These are phyloP conservation scores for Eutrema yunnanense DNA, from an alignment of 345 rosid genomes.

Conservation along the genomic window DNA sequence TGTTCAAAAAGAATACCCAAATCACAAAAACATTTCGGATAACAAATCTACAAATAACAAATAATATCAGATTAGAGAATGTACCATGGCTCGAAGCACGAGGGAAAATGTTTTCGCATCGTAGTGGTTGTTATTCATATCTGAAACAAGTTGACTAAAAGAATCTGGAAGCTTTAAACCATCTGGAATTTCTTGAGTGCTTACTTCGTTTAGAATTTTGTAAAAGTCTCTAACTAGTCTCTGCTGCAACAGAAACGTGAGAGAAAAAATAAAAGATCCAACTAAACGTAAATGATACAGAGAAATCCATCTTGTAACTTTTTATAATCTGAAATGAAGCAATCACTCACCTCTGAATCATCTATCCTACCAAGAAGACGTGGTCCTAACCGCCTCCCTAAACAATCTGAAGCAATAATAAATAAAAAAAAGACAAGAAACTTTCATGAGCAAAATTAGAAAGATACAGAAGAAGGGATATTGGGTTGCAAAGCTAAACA, in stretches of 20 bases:
- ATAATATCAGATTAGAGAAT: not conserved
- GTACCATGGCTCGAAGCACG: constrained; percentile 83
- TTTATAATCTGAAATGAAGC: not conserved
- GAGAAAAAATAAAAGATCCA: constrained; percentile 4
- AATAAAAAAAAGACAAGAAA: constrained; percentile 15
- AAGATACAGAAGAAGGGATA: not conserved
- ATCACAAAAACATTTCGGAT: not conserved
- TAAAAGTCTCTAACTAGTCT: constrained; percentile 82
- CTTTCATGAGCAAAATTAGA: not conserved
- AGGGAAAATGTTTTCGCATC: constrained; percentile 86
- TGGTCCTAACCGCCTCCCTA: constrained; percentile 98
- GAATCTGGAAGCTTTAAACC: constrained; percentile 81
- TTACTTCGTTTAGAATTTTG: constrained; percentile 77
- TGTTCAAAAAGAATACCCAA: constrained; percentile 27
- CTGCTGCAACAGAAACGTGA: constrained; percentile 43
- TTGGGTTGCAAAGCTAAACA: not conserved
- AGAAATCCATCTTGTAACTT: not conserved
- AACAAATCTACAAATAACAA: not conserved
- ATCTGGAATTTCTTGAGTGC: constrained; percentile 78
- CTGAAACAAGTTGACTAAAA: constrained; percentile 78
- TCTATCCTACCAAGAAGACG: constrained; percentile 78
- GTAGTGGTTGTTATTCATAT: constrained; percentile 78
- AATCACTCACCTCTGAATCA: constrained; percentile 75
- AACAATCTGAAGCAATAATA: constrained; percentile 96
- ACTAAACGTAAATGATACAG: constrained; percentile 21